Percentiles rank a stretch among this genome's conserved stretches.
phyloP scores from a whole-genome alignment of 2,329 filamentous ascomycete species.

The Trichoderma sp. region DNA sequence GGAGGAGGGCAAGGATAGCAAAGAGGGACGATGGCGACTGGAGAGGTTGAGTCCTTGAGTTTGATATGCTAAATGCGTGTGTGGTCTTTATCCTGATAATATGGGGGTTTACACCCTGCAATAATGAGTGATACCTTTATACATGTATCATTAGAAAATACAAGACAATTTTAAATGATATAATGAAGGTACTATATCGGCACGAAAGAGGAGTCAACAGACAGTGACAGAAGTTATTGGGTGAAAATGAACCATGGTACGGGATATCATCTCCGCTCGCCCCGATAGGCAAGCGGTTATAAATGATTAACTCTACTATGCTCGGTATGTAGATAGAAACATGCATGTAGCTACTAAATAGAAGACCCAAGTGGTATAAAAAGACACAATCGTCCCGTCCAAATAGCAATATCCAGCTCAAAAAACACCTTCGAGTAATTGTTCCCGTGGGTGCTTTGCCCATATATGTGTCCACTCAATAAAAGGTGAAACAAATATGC shows the following conservation, averaged over 20 bases:
- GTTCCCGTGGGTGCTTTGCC: not conserved
- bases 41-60: constrained; percentile 72
- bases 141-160: constrained; percentile 17
- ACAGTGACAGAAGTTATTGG: not conserved
- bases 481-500: not conserved
- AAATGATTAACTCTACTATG: constrained; percentile 6
- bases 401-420: constrained; percentile 14
- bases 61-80: not conserved
- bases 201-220: not conserved
- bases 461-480: not conserved
- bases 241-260: not conserved
- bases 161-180: not conserved
- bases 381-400: not conserved
- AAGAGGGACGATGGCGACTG: constrained; percentile 62
- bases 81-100: not conserved
- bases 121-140: not conserved
- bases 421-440: not conserved
- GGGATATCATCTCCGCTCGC: not conserved
- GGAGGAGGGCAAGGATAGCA: constrained; percentile 51
- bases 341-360: constrained; percentile 10
- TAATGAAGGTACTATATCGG: not conserved
- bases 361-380: constrained; percentile 9
- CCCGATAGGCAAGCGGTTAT: not conserved
- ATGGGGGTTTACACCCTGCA: not conserved
- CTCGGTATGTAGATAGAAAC: not conserved